Base-by-base conservation (phyloP, 495 filamentous ascomycete genomes). In the Apodospora peruviana region DNA sequence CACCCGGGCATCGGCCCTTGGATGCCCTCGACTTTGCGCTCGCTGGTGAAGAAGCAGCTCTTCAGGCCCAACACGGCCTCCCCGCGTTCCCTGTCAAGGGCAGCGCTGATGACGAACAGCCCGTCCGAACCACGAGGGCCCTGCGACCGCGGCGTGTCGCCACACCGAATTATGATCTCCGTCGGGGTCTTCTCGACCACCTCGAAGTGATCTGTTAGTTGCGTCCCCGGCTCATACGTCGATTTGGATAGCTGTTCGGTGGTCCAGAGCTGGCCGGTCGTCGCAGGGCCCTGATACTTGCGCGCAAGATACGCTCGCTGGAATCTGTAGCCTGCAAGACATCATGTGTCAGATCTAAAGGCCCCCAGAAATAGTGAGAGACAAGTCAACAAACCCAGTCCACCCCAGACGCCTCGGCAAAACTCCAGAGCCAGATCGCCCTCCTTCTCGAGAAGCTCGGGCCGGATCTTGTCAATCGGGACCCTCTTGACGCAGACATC, bases 181-280 rank as follows among this genome's bases (percentile, higher is more conserved):
- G 76, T 76, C 7, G 78, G 69, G 16, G 74, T 79, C 62, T 85
- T 83, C 50, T 80, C 78, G 2, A 90, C 65, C 0, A 90, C 84
- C 63, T 90, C 83, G 62, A 90, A 88, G 65, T 90, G 85, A 59
- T 90, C 85, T 21, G 82, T 85, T 56, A 88, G 77, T 23, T 77
- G 61, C 18, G 84, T 84, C 21, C 84, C 84, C 32, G 75, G 65
- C 21, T 81, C 74, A 61, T 85, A 90, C 27, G 51, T 68, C 23
- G 71, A 77, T 16, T 56, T 41, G 18, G 71, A 57, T 1, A 90
- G 72, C 32, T 83, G 77, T 5, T 69, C 59, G 19, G 60, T 67
- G 4, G 72, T 68, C 86, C 86, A 88, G 18, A 88, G 77, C 52
- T 87, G 77, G 45, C 65, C 48, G 20, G 78, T 70, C 5, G 84